These are phyloP conservation scores for Dillenia turbinata DNA, from an alignment of 164 flowering plant genomes.

Conservation along the genomic window DNA sequence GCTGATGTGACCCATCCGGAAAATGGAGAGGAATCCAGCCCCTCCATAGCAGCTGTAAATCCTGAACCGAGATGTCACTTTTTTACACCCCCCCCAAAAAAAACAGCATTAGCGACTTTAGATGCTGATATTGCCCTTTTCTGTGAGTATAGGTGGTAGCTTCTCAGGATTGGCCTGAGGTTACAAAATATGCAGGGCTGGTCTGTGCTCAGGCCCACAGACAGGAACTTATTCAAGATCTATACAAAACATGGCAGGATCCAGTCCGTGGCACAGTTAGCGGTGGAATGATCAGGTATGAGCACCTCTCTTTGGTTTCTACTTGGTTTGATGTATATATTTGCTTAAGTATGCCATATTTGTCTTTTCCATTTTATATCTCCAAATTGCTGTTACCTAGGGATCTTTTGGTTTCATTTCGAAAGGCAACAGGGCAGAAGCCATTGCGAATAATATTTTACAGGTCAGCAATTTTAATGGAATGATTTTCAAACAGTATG, in stretches of 20 bases:
- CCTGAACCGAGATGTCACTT: slow-evolving; percentile 1
- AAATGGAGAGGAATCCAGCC: slow-evolving; percentile 81
- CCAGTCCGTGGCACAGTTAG: slow-evolving; percentile 65
- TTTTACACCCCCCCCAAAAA: neutral
- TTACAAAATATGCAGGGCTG: slow-evolving; percentile 63
- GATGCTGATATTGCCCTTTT: slow-evolving; percentile 14
- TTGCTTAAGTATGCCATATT: neutral
- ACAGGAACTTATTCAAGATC: slow-evolving; percentile 68
- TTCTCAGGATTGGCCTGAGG: slow-evolving; percentile 77
- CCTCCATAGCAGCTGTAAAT: slow-evolving; percentile 79
- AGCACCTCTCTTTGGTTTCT: neutral
- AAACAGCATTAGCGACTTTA: neutral
- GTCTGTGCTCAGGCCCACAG: slow-evolving; percentile 74
- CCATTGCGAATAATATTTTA: slow-evolving; percentile 67
- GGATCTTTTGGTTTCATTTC: slow-evolving; percentile 58
- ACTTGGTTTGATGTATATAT: neutral
- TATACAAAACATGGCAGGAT: slow-evolving; percentile 74
- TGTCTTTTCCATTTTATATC: neutral
- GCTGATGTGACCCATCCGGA: slow-evolving; percentile 92
- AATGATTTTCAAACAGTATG: too few relatives aligned
- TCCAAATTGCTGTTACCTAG: slow-evolving; percentile 15
- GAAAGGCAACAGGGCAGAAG: slow-evolving; percentile 72
- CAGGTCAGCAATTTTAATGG: slow-evolving; percentile 27
- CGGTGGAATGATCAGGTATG: slow-evolving; percentile 71
- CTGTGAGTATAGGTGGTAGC: slow-evolving; percentile 58